These are phyloP conservation scores for Helotiales sp. DNA, from an alignment of 2,329 filamentous ascomycete genomes.

Conservation along the genomic window DNA sequence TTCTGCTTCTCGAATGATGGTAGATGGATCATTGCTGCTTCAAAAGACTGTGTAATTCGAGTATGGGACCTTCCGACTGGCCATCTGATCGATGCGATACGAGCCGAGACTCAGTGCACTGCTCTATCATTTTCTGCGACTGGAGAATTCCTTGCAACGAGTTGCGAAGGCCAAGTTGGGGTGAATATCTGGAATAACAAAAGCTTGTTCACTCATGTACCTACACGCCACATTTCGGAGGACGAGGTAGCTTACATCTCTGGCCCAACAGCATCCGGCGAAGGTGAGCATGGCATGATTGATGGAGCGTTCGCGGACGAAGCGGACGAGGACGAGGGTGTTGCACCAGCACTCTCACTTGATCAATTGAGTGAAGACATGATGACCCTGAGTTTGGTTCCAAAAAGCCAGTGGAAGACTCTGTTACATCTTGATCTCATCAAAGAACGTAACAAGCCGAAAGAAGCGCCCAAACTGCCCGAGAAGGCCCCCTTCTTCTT, in stretches of 20 bases:
- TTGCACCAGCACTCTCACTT: slow-evolving; percentile 54
- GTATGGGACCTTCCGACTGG: slow-evolving; percentile 96
- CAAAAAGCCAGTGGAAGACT: slow-evolving; percentile 91
- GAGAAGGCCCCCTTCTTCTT: slow-evolving; percentile 97
- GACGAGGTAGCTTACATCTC: slow-evolving; percentile 65
- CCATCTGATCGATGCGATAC: slow-evolving; percentile 91
- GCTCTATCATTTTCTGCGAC: slow-evolving; percentile 85
- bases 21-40: slow-evolving; percentile 88
- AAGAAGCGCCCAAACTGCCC: slow-evolving; percentile 84
- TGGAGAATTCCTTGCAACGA: slow-evolving; percentile 92
- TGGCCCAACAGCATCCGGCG: slow-evolving; percentile 77
- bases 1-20: slow-evolving; percentile 91
- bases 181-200: slow-evolving; percentile 97
- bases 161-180: slow-evolving; percentile 77
- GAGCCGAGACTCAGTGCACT: slow-evolving; percentile 74
- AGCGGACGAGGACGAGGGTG: slow-evolving; percentile 50
- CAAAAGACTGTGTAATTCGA: slow-evolving; percentile 75
- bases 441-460: slow-evolving; percentile 88
- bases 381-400: slow-evolving; percentile 85
- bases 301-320: slow-evolving; percentile 71
- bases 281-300: slow-evolving; percentile 73
- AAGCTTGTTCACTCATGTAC: slow-evolving; percentile 83
- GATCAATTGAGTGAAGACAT: slow-evolving; percentile 83
- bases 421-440: slow-evolving; percentile 90
- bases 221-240: slow-evolving; percentile 82